A percentile compares a stretch with the other conserved stretches of the same genome.
Conservation (phyloP, 2,329 filamentous ascomycete species). For the Ophidiomyces ophidiicola region DNA sequence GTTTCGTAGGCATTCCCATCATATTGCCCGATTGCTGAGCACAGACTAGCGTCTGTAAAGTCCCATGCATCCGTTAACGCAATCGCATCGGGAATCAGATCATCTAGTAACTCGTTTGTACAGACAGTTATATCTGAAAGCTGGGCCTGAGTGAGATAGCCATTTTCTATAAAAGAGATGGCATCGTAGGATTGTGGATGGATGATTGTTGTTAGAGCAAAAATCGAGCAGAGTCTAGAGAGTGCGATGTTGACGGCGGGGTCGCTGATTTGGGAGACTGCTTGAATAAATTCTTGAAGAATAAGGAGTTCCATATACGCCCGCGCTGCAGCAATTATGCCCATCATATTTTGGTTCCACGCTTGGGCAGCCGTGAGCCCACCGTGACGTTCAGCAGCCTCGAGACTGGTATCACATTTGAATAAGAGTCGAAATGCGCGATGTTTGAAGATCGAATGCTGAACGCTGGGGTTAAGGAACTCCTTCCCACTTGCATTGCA, state of each 20-base stretch:
- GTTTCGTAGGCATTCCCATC: slow-evolving; percentile 18
- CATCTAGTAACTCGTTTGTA: slow-evolving; percentile 15
- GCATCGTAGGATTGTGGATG: slow-evolving; percentile 20
- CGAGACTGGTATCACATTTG: slow-evolving; percentile 7
- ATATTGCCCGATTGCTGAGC: slow-evolving; percentile 17
- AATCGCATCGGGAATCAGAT: slow-evolving; percentile 18
- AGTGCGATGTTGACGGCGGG: slow-evolving; percentile 12
- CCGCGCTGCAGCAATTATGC: slow-evolving; percentile 19
- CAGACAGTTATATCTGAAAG: slow-evolving; percentile 12
- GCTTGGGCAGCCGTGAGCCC: slow-evolving; percentile 14
- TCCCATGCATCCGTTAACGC: slow-evolving; percentile 20
- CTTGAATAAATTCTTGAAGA: slow-evolving; percentile 16
- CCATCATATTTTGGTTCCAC: slow-evolving; percentile 23
- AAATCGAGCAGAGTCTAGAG: slow-evolving; percentile 14
- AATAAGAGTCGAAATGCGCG: slow-evolving; percentile 17
- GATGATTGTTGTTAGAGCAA: slow-evolving; percentile 17
- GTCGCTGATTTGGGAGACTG: slow-evolving; percentile 9
- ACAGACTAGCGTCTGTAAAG: slow-evolving; percentile 18
- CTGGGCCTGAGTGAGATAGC: slow-evolving; percentile 17
- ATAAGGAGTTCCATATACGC: slow-evolving; percentile 22
- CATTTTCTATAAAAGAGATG: slow-evolving; percentile 20
- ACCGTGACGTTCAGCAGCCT: slow-evolving; percentile 7
- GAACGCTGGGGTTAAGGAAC: slow-evolving; percentile 17
- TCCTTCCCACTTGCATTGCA: slow-evolving; percentile 14
- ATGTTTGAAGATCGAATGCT: slow-evolving; percentile 19